Percentiles rank a stretch among this genome's conserved stretches.
Evolutionary conservation across 768 basidiomycete genomes (phyloP).

Genomic region (Lactifluus pinguis): DNA sequence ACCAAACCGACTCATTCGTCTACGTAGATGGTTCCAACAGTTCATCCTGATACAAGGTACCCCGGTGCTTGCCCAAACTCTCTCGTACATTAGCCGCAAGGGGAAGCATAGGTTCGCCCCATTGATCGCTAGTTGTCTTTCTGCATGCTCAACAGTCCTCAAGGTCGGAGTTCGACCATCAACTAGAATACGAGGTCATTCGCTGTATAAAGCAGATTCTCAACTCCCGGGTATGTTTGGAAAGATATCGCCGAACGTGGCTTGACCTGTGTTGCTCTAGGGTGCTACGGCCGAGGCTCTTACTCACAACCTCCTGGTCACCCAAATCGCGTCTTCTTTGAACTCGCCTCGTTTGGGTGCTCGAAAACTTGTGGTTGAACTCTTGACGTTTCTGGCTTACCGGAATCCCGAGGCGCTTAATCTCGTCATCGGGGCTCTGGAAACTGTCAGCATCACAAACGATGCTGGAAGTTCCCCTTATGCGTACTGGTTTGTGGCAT

Average conservation of each 20-base stretch:
- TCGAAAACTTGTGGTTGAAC: constrained; percentile 69
- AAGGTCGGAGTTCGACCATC: constrained; percentile 56
- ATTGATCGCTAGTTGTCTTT: not conserved
- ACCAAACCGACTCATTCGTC: not conserved
- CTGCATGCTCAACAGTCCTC: not conserved
- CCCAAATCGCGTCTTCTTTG: constrained; percentile 73
- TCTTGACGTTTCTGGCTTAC: constrained; percentile 66
- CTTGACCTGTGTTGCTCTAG: constrained; percentile 15
- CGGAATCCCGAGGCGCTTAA: constrained; percentile 50
- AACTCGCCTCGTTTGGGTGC: constrained; percentile 74
- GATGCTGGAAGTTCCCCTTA: constrained; percentile 51
- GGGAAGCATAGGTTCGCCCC: constrained; percentile 46
- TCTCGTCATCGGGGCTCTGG: constrained; percentile 68
- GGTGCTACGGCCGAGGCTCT: constrained; percentile 63
- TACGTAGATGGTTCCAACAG: constrained; percentile 62
- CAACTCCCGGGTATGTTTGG: constrained; percentile 46
- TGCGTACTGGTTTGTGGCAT: constrained; percentile 82
- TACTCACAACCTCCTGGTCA: constrained; percentile 61
- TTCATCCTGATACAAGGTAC: constrained; percentile 76
- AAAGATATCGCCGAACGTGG: not conserved
- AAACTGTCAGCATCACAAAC: constrained; percentile 61
- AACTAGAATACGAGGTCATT: constrained; percentile 78
- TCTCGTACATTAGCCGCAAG: constrained; percentile 69
- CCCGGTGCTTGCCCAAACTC: constrained; percentile 71
- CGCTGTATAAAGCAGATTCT: constrained; percentile 82